Conservation (phyloP, 2,329 filamentous ascomycete genomes). For the Lasiodiplodia theobromae region DNA sequence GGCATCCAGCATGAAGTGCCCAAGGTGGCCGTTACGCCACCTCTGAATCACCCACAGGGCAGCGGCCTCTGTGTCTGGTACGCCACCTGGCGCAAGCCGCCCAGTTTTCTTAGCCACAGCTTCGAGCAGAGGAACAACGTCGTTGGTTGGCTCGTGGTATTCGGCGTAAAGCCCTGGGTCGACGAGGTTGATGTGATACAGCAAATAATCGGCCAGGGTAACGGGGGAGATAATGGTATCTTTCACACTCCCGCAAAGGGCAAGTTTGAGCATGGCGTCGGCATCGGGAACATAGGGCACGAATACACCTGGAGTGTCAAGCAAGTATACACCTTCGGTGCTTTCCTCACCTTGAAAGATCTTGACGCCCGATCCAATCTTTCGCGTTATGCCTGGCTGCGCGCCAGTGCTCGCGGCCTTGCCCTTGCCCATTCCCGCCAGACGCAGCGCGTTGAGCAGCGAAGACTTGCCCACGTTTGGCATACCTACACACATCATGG, state of each 20-base stretch:
- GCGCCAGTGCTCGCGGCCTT: constrained; percentile 85
- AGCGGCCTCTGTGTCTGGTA: constrained; percentile 73
- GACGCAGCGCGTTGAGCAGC: constrained; percentile 85
- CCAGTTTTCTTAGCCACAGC: constrained; percentile 77
- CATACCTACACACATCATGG: constrained; percentile 92
- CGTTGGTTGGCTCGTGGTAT: constrained; percentile 79
- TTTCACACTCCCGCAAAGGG: constrained; percentile 88
- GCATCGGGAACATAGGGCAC: constrained; percentile 86
- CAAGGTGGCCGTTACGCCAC: constrained; percentile 80
- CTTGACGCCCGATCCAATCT: constrained; percentile 82
- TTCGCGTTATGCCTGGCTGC: constrained; percentile 88
- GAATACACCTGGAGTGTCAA: constrained; percentile 96
- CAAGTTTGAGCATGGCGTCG: constrained; percentile 93
- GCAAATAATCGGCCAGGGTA: constrained; percentile 86
- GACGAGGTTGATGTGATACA: constrained; percentile 79
- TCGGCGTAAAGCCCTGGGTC: constrained; percentile 68
- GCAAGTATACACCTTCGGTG: constrained; percentile 69
- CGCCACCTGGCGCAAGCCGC: constrained; percentile 75
- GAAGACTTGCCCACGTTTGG: constrained; percentile 97
- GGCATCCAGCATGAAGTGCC: constrained; percentile 80
- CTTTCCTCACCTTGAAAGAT: constrained; percentile 65
- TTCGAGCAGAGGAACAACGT: constrained; percentile 75
- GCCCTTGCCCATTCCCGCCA: constrained; percentile 67
- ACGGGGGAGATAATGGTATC: constrained; percentile 81
- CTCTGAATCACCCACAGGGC: constrained; percentile 82